Evolutionary conservation across 805 yeast genomes (phyloP).

Genomic region (Sugiyamaella marilandica): DNA sequence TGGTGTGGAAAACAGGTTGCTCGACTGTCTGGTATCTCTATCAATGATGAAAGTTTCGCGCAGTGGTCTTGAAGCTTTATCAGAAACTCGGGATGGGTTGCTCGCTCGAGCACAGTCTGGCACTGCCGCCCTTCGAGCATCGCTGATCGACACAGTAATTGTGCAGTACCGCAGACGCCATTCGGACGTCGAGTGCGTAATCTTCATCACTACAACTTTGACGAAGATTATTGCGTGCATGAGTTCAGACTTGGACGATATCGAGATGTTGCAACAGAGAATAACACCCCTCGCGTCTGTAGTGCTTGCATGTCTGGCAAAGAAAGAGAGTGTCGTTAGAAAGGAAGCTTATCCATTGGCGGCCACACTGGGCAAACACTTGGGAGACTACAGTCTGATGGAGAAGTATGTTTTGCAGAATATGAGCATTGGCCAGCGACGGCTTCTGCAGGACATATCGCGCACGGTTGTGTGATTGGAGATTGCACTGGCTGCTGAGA

Average conservation of each 20-base stretch:
- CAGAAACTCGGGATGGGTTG: slow-evolving; percentile 22
- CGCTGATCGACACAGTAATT: neutral
- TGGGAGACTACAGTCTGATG: slow-evolving; percentile 12
- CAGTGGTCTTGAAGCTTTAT: slow-evolving; percentile 19
- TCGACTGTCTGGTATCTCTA: slow-evolving; percentile 15
- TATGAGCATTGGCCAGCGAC: slow-evolving; percentile 28
- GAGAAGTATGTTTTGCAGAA: slow-evolving; percentile 11
- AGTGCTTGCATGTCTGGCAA: slow-evolving; percentile 15
- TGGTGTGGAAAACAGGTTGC: slow-evolving; percentile 15
- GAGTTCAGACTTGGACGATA: neutral
- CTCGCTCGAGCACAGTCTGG: slow-evolving; percentile 7
- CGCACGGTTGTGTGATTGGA: neutral
- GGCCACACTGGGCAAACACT: slow-evolving; percentile 11
- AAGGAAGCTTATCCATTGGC: slow-evolving; percentile 29
- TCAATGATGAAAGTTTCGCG: slow-evolving; percentile 12
- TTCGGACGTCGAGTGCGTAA: neutral
- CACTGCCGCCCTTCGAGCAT: neutral
- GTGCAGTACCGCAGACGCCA: neutral
- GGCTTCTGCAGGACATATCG: slow-evolving; percentile 24
- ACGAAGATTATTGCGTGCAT: neutral
- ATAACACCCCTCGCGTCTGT: slow-evolving; percentile 4
- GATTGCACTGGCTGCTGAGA: too few relatives aligned
- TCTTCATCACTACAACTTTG: neutral
- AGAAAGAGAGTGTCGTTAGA: slow-evolving; percentile 26
- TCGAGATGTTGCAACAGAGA: neutral